Base-by-base conservation (phyloP, 129 eudicot genomes). In the Helichrysum umbraculigerum region DNA sequence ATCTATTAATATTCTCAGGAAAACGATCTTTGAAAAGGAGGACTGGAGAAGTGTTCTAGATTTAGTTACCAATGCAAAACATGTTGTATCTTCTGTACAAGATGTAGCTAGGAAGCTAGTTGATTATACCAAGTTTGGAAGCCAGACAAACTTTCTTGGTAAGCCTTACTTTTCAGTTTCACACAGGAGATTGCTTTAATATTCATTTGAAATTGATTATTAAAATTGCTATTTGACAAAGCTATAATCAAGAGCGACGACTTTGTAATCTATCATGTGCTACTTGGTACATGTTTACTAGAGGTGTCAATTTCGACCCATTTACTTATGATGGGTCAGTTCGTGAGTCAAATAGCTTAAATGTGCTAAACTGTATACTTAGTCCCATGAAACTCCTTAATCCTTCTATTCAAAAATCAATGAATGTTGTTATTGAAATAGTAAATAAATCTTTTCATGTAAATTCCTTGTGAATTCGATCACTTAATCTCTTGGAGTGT, bases 41-140 rank as follows among this genome's bases (percentile, higher is more conserved):
- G 98, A 94, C 63, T 91, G 97, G 97, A 86, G 72, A 83, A 81
- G 91, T 67, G 86, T 91, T 59, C 60, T 84, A 20, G 93, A 85
- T 41, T 81, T 94, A 61, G 88, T 94, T 65, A 84, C 92, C 14
- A 94, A 94, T 79, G 98, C 97, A 44, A 91, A 87, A 81, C 97
- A 91, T 72, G 93, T 91, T 51, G 89, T 87, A 22, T 78, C 93
- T 14, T 91, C 96, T 78, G 93, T 94, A 59, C 98, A 94, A 89
- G 98, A 91, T 78, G 98, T 77, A 62, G 96, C 98, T 75, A 81
- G 95, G 73, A 94, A 87, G 85, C 84, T 94, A 75, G 90, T 90
- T 52, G 59, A 71, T 65, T 65, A 65, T 33, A 65, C 70, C 22
- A 65, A 65, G 12, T 65, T 65, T 4, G 44, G 70, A 15, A 65